Percentiles rank a stretch among this genome's conserved stretches.
Conservation (phyloP, 768 basidiomycete species). For the Termitomyces sp. region DNA sequence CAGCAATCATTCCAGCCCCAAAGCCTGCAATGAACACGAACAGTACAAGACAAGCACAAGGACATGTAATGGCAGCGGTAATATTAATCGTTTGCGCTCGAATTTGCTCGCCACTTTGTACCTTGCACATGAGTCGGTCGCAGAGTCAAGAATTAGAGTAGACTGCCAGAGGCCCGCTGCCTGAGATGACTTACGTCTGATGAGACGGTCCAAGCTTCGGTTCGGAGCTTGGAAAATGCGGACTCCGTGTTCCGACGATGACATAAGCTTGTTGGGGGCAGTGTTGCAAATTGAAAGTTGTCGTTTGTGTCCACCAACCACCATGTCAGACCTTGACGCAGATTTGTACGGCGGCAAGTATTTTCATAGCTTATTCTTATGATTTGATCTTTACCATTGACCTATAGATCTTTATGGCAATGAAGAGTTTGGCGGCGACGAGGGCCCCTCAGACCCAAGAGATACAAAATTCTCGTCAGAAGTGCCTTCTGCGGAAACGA, state of each 20-base stretch:
- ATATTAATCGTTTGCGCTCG: not conserved
- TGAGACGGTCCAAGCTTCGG: too few relatives aligned
- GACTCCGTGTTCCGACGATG: slow-evolving; percentile 7
- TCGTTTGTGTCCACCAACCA: slow-evolving; percentile 16
- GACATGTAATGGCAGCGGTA: too few relatives aligned
- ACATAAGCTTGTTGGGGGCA: slow-evolving; percentile 15
- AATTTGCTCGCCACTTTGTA: not conserved
- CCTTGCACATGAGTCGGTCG: too few relatives aligned
- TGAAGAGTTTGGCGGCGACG: slow-evolving; percentile 55
- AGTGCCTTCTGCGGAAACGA: slow-evolving; percentile 16
- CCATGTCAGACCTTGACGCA: slow-evolving; percentile 83
- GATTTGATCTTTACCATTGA: not conserved
- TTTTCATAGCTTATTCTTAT: not conserved
- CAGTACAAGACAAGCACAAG: too few relatives aligned
- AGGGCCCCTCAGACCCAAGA: slow-evolving; percentile 33
- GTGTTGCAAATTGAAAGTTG: slow-evolving; percentile 19
- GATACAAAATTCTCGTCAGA: slow-evolving; percentile 25
- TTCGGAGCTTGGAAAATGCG: not conserved
- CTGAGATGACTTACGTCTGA: too few relatives aligned
- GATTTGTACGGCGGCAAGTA: slow-evolving; percentile 83
- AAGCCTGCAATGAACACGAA: too few relatives aligned
- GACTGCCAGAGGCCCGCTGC: too few relatives aligned
- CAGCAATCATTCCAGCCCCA: too few relatives aligned
- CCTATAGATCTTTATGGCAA: slow-evolving; percentile 68
- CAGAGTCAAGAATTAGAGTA: too few relatives aligned